Evolutionary conservation across 441 rosid genomes (phyloP).

Genomic region (Populus hybrid): DNA sequence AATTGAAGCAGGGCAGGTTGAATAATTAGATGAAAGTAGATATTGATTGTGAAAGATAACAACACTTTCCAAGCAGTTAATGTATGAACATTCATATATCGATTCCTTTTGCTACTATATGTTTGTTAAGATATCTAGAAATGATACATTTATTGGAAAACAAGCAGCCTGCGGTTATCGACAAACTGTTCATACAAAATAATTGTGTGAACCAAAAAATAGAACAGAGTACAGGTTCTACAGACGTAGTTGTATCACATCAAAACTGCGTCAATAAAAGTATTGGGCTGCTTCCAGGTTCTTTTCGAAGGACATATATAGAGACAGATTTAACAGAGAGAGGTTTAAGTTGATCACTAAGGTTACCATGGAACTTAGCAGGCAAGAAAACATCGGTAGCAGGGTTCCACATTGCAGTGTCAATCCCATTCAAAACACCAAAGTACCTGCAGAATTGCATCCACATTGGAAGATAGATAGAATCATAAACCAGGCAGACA

Average conservation of each 20-base stretch:
- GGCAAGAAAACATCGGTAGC: slow-evolving; percentile 50
- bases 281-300: background rate
- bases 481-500: background rate
- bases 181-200: no score
- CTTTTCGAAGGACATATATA: background rate
- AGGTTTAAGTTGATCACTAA: background rate
- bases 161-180: background rate
- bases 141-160: background rate
- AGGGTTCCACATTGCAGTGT: slow-evolving; percentile 52
- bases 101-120: background rate
- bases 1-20: background rate
- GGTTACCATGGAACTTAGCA: slow-evolving; percentile 46
- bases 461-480: slow-evolving; percentile 3
- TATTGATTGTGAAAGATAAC: background rate
- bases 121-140: background rate
- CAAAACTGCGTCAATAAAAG: background rate
- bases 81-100: background rate
- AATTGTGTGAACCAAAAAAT: no score
- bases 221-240: background rate
- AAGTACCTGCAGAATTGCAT: slow-evolving; percentile 40
- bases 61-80: background rate
- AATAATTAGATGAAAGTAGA: background rate
- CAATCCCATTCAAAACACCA: slow-evolving; percentile 56
- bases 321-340: background rate
- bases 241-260: background rate